phyloP scores from a whole-genome alignment of 2,329 filamentous ascomycete species.

The Fusarium metavorans region DNA sequence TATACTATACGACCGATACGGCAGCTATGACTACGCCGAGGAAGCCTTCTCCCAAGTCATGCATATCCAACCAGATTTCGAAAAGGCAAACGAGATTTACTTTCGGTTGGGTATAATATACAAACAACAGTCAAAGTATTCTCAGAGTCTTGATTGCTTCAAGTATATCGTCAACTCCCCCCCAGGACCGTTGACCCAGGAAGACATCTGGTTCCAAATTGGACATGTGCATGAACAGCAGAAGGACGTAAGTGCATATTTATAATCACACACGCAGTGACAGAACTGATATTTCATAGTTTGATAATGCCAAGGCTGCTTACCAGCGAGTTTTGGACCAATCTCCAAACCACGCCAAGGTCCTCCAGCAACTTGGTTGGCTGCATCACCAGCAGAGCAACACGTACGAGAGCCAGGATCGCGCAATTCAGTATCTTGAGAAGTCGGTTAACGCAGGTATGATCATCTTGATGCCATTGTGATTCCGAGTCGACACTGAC shows the following conservation, averaged over 20 bases:
- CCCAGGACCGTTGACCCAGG: slow-evolving; percentile 90
- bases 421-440: slow-evolving; percentile 96
- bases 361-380: slow-evolving; percentile 97
- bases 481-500: slow-evolving; percentile 1
- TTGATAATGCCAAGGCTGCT: slow-evolving; percentile 90
- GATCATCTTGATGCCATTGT: slow-evolving; percentile 44
- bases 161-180: slow-evolving; percentile 97
- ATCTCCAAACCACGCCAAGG: slow-evolving; percentile 96
- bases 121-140: slow-evolving; percentile 96
- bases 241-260: slow-evolving; percentile 88
- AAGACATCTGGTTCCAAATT: slow-evolving; percentile 99
- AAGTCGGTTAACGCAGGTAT: slow-evolving; percentile 93
- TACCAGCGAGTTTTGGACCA: slow-evolving; percentile 94
- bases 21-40: slow-evolving; percentile 95
- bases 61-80: slow-evolving; percentile 97
- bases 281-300: slow-evolving; percentile 68
- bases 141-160: slow-evolving; percentile 95
- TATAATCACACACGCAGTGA: background rate
- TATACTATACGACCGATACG: slow-evolving; percentile 96
- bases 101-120: slow-evolving; percentile 99
- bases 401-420: slow-evolving; percentile 91
- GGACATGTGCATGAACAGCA: slow-evolving; percentile 99
- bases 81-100: slow-evolving; percentile 99
- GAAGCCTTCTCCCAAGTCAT: slow-evolving; percentile 99
- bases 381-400: slow-evolving; percentile 96